phyloP scores from a whole-genome alignment of 2,329 filamentous ascomycete genomes.

The Pseudogymnoascus sp. region DNA sequence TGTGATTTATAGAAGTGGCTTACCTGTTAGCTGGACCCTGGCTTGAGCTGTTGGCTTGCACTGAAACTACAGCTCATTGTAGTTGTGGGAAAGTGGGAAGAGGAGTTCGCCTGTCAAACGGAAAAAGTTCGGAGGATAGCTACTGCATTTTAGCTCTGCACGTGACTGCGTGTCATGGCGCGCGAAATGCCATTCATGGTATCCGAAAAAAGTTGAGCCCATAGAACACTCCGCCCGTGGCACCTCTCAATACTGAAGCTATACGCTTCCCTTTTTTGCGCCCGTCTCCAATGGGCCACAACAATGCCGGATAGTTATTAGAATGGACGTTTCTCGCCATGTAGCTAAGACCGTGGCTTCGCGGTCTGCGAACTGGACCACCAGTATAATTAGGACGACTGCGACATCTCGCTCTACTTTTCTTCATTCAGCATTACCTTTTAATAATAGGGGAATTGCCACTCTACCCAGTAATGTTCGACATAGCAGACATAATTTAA shows the following conservation, averaged over 20 bases:
- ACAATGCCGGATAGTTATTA: not conserved
- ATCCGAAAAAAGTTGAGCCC: constrained; percentile 3
- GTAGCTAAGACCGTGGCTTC: constrained; percentile 6
- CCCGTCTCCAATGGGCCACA: constrained; percentile 2
- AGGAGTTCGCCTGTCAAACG: not conserved
- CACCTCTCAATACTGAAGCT: not conserved
- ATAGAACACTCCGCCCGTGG: not conserved
- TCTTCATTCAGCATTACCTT: not conserved
- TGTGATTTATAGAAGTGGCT: not conserved
- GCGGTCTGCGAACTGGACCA: constrained; percentile 2
- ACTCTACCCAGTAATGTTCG: not conserved
- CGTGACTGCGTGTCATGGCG: constrained; percentile 1
- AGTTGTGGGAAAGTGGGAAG: constrained; percentile 1
- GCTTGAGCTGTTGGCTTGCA: not conserved
- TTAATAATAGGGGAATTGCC: constrained; percentile 2
- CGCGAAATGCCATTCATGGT: not conserved
- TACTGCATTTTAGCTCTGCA: not conserved
- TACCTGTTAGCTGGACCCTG: constrained; percentile 2
- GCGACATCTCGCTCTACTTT: not conserved
- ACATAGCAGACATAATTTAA: not conserved
- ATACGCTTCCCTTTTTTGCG: not conserved
- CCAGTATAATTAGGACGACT: not conserved
- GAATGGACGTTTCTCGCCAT: constrained; percentile 8
- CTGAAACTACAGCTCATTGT: not conserved
- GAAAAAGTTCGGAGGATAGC: not conserved